Percentiles rank a stretch among this genome's conserved stretches.
Conservation (phyloP, 257 asterid genomes). For the Ligustrum vulgare region DNA sequence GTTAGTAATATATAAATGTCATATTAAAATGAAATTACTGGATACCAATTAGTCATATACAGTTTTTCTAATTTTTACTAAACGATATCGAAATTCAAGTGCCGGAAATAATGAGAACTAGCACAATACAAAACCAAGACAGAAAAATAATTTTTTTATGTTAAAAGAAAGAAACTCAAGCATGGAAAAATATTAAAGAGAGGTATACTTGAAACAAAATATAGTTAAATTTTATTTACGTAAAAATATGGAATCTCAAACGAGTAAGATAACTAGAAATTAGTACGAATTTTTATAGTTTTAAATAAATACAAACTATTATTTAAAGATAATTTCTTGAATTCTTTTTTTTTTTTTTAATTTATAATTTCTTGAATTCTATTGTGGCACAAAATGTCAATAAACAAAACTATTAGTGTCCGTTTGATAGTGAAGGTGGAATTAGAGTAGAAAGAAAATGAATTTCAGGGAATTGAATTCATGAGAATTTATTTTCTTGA, state of each 20-base stretch:
- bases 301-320: not conserved
- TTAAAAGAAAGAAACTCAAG: constrained; percentile 3
- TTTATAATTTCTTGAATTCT: not conserved
- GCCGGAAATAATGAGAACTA: not conserved
- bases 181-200: not conserved
- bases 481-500: too few species aligned
- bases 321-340: too few species aligned
- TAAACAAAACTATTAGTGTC: not conserved
- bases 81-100: not conserved
- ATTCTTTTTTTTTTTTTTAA: too few species aligned
- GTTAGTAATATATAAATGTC: not conserved
- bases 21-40: not conserved
- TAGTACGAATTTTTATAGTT: not conserved
- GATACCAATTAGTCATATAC: not conserved
- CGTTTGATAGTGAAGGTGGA: too few species aligned
- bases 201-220: not conserved
- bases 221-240: not conserved
- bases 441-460: too few species aligned
- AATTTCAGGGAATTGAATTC: too few species aligned
- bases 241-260: not conserved
- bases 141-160: not conserved
- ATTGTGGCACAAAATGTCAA: not conserved
- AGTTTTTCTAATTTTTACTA: not conserved
- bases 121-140: not conserved
- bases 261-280: not conserved